Base-by-base conservation (phyloP, 495 filamentous ascomycete genomes). In the Aspergillus haitiensis region DNA sequence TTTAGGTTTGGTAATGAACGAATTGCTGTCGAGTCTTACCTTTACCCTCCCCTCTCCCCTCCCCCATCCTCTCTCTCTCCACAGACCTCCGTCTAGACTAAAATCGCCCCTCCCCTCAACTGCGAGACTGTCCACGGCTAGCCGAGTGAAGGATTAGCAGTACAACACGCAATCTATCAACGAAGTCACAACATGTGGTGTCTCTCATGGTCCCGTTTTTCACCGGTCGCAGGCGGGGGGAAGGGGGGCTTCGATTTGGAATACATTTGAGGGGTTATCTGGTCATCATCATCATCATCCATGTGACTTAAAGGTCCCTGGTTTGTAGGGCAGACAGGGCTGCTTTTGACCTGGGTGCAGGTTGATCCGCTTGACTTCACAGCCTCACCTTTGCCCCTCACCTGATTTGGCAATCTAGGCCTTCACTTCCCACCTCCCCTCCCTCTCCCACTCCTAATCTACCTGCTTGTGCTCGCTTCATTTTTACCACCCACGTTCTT, bases 311-410 rank as follows among this genome's bases (percentile, higher is more conserved):
- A 27, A 55, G 34, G n/a, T 32, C 45, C 52, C 59, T 51, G 35
- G 59, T 27, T 27, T 32, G 56, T 47, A 61, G 45, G 55, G 35
- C 27, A 58, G 49, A 49, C 55, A 52, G 59, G 63, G 56, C 45
- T 52, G 42, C 27, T 55, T 44, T 63, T 50, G 55, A 34, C 48
- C 56, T 58, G 59, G 47, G 56, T 64, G 61, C 59, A 59, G 55
- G 32, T 52, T 36, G 35, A 37, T 35, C 61, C 61, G 58, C 61
- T 56, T 56, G 53, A 58, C 61, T 64, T 57, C 65, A 64, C 59
- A 67, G 65, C 65, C 65, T 67, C 65, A 64, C 60, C 44, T 46
- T 40, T 66, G 55, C 57, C 64, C 61, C 64, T 64, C 61, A 55
- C 55, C 50, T 60, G 58, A 27, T 48, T 37, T 54, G 13, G 15